Percentiles rank a stretch among this genome's conserved stretches.
Evolutionary conservation across 441 rosid species (phyloP).

Genomic region (Syzygium malaccense): DNA sequence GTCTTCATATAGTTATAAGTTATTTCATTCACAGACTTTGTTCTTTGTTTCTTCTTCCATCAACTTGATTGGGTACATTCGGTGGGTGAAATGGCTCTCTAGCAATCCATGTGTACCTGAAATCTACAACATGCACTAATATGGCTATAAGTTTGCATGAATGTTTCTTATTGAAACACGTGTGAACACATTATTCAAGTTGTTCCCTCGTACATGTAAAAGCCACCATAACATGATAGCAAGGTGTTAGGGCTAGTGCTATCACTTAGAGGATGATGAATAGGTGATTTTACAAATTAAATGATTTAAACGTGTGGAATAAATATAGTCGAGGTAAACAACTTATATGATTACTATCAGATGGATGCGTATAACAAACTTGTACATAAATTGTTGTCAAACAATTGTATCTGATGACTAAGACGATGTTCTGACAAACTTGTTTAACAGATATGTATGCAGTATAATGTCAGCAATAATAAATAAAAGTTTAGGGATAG

Average conservation of each 20-base stretch:
- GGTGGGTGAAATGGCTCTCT: neutral
- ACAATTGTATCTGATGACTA: too few relatives aligned
- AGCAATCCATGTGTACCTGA: neutral
- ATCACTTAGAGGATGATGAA: too few relatives aligned
- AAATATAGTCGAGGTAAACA: too few relatives aligned
- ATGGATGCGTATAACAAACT: too few relatives aligned
- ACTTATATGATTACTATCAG: too few relatives aligned
- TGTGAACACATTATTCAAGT: neutral
- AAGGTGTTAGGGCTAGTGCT: neutral
- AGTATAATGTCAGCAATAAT: too few relatives aligned
- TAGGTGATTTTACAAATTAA: too few relatives aligned
- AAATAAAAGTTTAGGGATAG: too few relatives aligned
- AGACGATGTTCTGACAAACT: too few relatives aligned
- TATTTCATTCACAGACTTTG: neutral
- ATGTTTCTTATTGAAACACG: neutral
- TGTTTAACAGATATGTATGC: too few relatives aligned
- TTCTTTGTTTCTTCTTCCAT: neutral
- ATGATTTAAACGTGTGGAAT: too few relatives aligned
- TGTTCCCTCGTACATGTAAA: neutral
- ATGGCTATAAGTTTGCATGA: neutral
- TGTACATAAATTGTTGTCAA: too few relatives aligned
- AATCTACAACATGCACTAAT: neutral
- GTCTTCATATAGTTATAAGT: neutral
- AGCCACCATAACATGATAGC: neutral
- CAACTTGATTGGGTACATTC: neutral